Evolutionary conservation across 805 yeast species (phyloP).

Genomic region (Cyberlindnera mississippiensis): DNA sequence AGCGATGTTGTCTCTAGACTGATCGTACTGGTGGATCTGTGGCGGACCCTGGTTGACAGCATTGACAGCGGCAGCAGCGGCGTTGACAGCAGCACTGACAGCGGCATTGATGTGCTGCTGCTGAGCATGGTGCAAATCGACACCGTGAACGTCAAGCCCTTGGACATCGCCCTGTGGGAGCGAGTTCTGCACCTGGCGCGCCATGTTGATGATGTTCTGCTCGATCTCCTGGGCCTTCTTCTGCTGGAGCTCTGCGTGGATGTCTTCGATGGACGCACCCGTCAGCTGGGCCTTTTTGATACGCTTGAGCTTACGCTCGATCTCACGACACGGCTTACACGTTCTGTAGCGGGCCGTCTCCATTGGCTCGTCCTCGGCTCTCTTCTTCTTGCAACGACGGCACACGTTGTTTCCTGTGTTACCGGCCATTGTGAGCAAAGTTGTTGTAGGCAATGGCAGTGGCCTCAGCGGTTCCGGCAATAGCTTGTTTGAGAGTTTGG

Average conservation of each 20-base stretch:
- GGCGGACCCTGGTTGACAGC: constrained; percentile 19
- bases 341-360: constrained; percentile 31
- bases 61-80: constrained; percentile 9
- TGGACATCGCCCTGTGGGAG: constrained; percentile 13
- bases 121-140: neutral
- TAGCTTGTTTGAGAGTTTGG: too few species aligned
- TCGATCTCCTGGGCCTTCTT: constrained; percentile 18
- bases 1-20: constrained; percentile 9
- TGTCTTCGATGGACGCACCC: constrained; percentile 13
- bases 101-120: constrained; percentile 11
- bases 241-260: constrained; percentile 11
- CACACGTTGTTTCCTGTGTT: constrained; percentile 19
- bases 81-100: constrained; percentile 5
- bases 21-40: constrained; percentile 22
- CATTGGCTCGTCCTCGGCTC: constrained; percentile 27
- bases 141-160: constrained; percentile 8
- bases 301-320: constrained; percentile 25
- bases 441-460: neutral
- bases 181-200: constrained; percentile 13
- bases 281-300: constrained; percentile 21
- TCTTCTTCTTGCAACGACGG: constrained; percentile 31
- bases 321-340: constrained; percentile 29
- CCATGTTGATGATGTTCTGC: constrained; percentile 20
- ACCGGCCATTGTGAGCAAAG: constrained; percentile 10
- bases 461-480: too few species aligned